A percentile compares a stretch with the other conserved stretches of the same genome.
Evolutionary conservation across 495 filamentous ascomycete species (phyloP).

Genomic region (Thermothielavioides terrestris): DNA sequence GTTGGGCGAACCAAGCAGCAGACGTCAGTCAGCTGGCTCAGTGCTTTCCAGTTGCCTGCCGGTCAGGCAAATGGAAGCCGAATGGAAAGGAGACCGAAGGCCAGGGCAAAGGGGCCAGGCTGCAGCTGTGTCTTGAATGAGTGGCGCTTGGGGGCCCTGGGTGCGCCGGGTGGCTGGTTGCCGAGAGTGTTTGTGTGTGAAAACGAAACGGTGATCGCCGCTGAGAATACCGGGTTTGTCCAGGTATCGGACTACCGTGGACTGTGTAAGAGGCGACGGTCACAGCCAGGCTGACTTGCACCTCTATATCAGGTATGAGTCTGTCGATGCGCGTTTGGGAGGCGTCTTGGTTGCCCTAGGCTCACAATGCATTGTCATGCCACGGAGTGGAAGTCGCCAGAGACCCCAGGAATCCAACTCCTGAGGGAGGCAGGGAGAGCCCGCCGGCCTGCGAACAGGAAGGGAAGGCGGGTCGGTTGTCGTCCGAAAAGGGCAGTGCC

Average conservation of each 20-base stretch:
- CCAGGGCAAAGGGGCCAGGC: neutral
- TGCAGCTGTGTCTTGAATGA: neutral
- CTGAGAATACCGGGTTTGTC: neutral
- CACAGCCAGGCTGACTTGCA: too few relatives aligned
- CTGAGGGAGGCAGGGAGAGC: neutral
- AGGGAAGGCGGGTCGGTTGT: slow-evolving; percentile 1
- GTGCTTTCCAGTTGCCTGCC: neutral
- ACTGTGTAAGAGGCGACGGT: too few relatives aligned
- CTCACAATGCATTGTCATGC: too few relatives aligned
- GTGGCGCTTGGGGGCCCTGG: neutral
- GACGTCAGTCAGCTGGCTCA: neutral
- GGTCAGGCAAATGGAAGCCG: neutral
- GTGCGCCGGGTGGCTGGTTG: slow-evolving; percentile 11
- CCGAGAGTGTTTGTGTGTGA: slow-evolving; percentile 7
- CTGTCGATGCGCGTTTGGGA: too few relatives aligned
- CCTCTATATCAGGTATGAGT: too few relatives aligned
- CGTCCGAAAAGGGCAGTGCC: slow-evolving; percentile 1
- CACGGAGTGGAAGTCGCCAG: too few relatives aligned
- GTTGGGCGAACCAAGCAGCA: neutral
- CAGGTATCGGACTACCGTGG: too few relatives aligned
- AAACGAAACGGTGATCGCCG: slow-evolving; percentile 9
- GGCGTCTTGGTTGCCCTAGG: too few relatives aligned
- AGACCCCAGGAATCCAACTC: neutral
- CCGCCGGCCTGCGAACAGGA: neutral
- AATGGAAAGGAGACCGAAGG: slow-evolving; percentile 2